Evolutionary conservation across 179 eudicot genomes (phyloP).

Genomic region (Beta corolliflora): DNA sequence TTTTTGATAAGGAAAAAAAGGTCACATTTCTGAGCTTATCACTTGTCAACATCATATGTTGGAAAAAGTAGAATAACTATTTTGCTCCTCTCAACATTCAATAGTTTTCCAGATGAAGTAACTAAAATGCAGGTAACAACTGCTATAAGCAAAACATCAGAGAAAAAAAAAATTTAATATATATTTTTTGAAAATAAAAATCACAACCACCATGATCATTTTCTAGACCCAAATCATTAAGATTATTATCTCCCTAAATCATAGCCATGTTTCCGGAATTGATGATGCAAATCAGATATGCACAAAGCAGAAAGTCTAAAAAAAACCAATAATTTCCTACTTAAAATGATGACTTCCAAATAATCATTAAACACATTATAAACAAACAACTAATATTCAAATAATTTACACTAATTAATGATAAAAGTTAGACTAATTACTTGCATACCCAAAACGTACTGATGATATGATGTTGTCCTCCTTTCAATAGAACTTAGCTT

Average conservation of each 20-base stretch:
- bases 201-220: constrained; percentile 7
- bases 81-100: constrained; percentile 17
- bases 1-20: neutral
- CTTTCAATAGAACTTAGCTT: constrained; percentile 13
- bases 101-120: constrained; percentile 13
- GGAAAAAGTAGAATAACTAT: constrained; percentile 21
- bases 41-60: constrained; percentile 32
- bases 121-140: constrained; percentile 9
- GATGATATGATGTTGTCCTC: constrained; percentile 1
- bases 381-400: constrained; percentile 19
- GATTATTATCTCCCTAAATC: constrained; percentile 22
- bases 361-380: constrained; percentile 31
- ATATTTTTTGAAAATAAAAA: neutral
- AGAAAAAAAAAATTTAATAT: neutral
- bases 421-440: constrained; percentile 24
- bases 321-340: constrained; percentile 11
- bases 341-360: constrained; percentile 24
- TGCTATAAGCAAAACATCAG: neutral
- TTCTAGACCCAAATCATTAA: neutral
- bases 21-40: constrained; percentile 24
- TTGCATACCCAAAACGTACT: constrained; percentile 20
- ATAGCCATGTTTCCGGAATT: constrained; percentile 18
- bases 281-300: constrained; percentile 13
- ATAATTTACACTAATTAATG: neutral
- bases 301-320: constrained; percentile 27